Percentiles rank a stretch among this genome's conserved stretches.
Conservation (phyloP, 306 rosid genomes). For the Quercus variabilis region DNA sequence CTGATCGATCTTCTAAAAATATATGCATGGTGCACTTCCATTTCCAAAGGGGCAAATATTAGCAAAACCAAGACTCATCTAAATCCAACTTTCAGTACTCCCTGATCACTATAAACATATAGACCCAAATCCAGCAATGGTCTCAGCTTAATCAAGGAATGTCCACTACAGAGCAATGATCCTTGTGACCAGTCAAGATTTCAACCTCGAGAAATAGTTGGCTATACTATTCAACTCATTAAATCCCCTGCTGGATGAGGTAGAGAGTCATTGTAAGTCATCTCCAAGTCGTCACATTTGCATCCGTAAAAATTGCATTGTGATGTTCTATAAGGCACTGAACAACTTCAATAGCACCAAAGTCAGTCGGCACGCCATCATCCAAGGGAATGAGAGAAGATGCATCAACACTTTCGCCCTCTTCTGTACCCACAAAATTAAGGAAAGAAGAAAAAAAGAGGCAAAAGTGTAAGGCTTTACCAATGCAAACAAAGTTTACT, state of each 20-base stretch:
- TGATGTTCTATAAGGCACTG: conserved; percentile 96
- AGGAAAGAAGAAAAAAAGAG: neutral
- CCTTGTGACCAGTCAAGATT: conserved; percentile 19
- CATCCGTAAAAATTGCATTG: conserved; percentile 89
- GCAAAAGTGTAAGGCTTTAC: neutral
- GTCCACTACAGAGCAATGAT: neutral
- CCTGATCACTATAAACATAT: neutral
- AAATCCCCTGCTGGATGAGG: conserved; percentile 14
- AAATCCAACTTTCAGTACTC: neutral
- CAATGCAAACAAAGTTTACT: neutral
- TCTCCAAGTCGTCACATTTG: conserved; percentile 94
- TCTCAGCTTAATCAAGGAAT: neutral
- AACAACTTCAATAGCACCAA: conserved; percentile 82
- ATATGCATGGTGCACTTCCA: neutral
- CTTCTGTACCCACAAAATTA: conserved; percentile 47
- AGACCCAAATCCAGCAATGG: neutral
- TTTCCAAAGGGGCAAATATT: neutral
- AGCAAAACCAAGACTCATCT: neutral
- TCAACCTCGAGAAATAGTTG: neutral
- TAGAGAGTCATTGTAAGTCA: conserved; percentile 24
- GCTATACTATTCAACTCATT: conserved; percentile 11
- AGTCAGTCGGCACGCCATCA: conserved; percentile 76
- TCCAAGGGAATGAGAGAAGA: conserved; percentile 93
- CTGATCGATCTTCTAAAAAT: neutral
- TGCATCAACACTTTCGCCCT: conserved; percentile 56